Evolutionary conservation across 352 stramenopile genomes (phyloP), one percentile per base, ranked within the genome.

Genomic region (Phytophthora uliginosa): DNA sequence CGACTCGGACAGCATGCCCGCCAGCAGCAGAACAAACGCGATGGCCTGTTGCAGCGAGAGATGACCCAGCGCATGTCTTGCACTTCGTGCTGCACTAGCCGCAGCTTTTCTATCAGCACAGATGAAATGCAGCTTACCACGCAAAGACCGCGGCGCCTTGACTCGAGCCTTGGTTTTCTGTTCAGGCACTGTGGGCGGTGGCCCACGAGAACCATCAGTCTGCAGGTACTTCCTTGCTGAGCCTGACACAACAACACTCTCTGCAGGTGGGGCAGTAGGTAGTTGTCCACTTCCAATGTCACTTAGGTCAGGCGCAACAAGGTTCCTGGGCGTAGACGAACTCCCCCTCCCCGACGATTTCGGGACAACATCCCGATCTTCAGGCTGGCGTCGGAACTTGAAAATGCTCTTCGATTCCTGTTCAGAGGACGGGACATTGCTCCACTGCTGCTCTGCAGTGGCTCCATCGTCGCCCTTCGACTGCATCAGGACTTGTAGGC

Each of bases 1-100:
- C 20, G 77, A 76, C 59, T 94, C 86, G 2, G 85, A 92, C 12
- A 94, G 15, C 59, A 95, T 79, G 1, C 82, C 84, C n/a, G 76
- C 66, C 42, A 94, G 22, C 18, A 92, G 53, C 34, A 92, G 73
- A 31, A 83, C 9, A 52, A 89, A 92, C 45, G 84, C 79, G 42
- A 89, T 78, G 40, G 79, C 67, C 59, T 92, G 85, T 34, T 90
- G 86, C 10, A 90, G 62, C 13, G 77, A 82, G 22, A 90, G 71
- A 42, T 89, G 71, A 4, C 64, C 68, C 51, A 84, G 67, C 18
- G 88, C 64, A 1, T 79, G 64, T 56, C 56, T 80, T 7, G 58
- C 59, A 45, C 62, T 79, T 10, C 63, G 63, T 48, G 50, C 61
- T 58, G 45, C 53, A 13, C 58, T 45, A 63, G 20, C 40, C 13